Evolutionary conservation across 2,329 filamentous ascomycete species (phyloP), one percentile per base, ranked within the genome.

Genomic region (Ophiostoma piceae): DNA sequence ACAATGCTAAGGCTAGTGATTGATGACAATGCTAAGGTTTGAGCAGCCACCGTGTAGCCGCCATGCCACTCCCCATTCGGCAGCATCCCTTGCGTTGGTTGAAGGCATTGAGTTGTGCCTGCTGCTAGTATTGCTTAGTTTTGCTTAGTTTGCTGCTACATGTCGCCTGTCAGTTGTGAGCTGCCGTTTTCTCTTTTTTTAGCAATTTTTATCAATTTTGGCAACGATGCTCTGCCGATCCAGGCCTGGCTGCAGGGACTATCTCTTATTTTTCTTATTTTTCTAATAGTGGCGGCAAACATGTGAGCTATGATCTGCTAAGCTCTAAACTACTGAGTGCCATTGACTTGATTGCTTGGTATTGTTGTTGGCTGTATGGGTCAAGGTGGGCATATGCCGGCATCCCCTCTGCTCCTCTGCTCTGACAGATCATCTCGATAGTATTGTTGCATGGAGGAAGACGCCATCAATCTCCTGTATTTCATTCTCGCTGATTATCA

Each of bases 1-100:
- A 72, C 71, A 72, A 72, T 72, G 68, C 71, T 67, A 72, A 72
- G 69, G 69, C 67, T 68, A 68, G 47, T 35, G 41, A 62, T 47
- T 47, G 68, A 66, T 29, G 22, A 72, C 71, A 71, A 71, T 72
- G 68, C 22, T 67, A 71, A 71, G 57, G n/a, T 66, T 66, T 29
- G 22, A 32, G 54, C n/a, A 39, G 19, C 35, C 54, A 41, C 68
- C 11, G 35, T 16, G 11, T 47, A 66, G 41, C 67, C 68, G 32
- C 67, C 57, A 11, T 39, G 19, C 41, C 47, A 57, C 67, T 47
- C 65, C 35, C 9, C 43, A 51, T 62, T 29, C 19, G n/a, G 41
- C 37, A 26, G 22, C 29, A 39, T 41, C 22, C 32, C 39, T 51
- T 35, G 12, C 37, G 32, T 43, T 39, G 32, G 22, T 11, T 41